Percentiles rank a stretch among this genome's conserved stretches.
These are phyloP conservation scores for Aspergillus ochraceus DNA, from an alignment of 2,329 filamentous ascomycete species.

Conservation along the genomic window DNA sequence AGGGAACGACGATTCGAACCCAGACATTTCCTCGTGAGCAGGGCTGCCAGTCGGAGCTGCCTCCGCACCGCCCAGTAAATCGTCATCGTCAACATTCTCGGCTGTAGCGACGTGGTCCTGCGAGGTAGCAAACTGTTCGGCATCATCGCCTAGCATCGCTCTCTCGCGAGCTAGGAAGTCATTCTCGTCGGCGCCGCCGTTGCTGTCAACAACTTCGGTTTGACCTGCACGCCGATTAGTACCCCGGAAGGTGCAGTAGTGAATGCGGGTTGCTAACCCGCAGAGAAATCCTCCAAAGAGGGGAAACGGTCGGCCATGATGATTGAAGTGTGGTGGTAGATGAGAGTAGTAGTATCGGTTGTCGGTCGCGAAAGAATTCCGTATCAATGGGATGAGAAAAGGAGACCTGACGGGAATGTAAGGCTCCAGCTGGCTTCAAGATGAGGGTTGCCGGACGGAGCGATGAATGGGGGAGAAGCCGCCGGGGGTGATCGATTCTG, in stretches of 20 bases:
- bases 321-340: constrained; percentile 2
- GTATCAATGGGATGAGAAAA: constrained; percentile 9
- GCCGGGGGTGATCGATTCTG: constrained; percentile 17
- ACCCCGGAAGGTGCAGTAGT: constrained; percentile 15
- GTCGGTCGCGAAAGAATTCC: constrained; percentile 5
- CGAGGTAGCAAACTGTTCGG: constrained; percentile 79
- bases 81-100: constrained; percentile 65
- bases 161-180: constrained; percentile 93
- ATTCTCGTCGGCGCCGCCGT: constrained; percentile 58
- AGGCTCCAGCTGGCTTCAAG: constrained; percentile 23
- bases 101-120: constrained; percentile 63
- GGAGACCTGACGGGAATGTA: constrained; percentile 13
- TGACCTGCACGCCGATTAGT: constrained; percentile 35
- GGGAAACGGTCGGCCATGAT: constrained; percentile 77
- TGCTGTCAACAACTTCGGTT: constrained; percentile 33
- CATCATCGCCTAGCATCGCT: constrained; percentile 87
- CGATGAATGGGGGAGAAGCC: constrained; percentile 7
- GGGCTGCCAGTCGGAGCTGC: constrained; percentile 18
- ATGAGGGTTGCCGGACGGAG: constrained; percentile 2
- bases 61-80: constrained; percentile 67
- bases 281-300: constrained; percentile 75
- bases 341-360: not conserved
- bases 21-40: constrained; percentile 46
- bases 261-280: constrained; percentile 43
- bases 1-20: constrained; percentile 89